Evolutionary conservation across 1,284 basidiomycete genomes (phyloP).

Genomic region (Peniophora sp.): DNA sequence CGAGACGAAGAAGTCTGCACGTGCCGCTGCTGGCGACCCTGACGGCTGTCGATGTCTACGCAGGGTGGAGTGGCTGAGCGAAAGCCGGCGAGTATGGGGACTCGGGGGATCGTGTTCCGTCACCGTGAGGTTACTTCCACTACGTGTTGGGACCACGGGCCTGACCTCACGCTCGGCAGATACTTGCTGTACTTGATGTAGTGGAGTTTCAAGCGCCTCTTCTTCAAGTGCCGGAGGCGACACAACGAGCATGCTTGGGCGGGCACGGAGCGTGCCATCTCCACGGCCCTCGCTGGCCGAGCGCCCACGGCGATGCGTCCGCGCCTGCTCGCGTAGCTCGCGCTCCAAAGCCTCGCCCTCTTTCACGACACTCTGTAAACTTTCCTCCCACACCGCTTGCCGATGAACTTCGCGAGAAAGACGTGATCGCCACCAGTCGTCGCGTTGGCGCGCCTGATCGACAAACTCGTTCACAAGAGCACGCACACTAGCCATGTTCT

Average conservation of each 20-base stretch:
- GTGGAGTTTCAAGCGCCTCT: background rate
- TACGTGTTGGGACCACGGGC: background rate
- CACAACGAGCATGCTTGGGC: slow-evolving; percentile 16
- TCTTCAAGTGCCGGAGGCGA: slow-evolving; percentile 5
- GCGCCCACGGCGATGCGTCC: slow-evolving; percentile 49
- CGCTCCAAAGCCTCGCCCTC: slow-evolving; percentile 84
- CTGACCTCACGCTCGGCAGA: background rate
- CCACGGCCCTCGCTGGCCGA: slow-evolving; percentile 12
- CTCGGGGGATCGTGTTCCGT: background rate
- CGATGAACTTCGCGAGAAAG: slow-evolving; percentile 67
- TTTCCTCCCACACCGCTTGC: slow-evolving; percentile 87
- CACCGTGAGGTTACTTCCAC: background rate
- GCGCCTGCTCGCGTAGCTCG: slow-evolving; percentile 60
- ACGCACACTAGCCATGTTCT: slow-evolving; percentile 54
- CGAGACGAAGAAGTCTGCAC: background rate
- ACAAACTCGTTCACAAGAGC: slow-evolving; percentile 64
- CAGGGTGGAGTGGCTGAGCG: background rate
- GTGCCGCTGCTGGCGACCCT: background rate
- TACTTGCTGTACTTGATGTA: background rate
- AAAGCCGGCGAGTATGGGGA: background rate
- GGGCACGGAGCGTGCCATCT: slow-evolving; percentile 20
- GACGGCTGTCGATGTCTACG: slow-evolving; percentile 1
- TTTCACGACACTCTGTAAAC: slow-evolving; percentile 76
- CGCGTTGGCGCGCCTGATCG: slow-evolving; percentile 72
- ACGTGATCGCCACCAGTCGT: slow-evolving; percentile 66